Percentiles rank a stretch among this genome's conserved stretches.
Evolutionary conservation across 2,329 filamentous ascomycete genomes (phyloP).

Genomic region (Thielaviopsis musarum): DNA sequence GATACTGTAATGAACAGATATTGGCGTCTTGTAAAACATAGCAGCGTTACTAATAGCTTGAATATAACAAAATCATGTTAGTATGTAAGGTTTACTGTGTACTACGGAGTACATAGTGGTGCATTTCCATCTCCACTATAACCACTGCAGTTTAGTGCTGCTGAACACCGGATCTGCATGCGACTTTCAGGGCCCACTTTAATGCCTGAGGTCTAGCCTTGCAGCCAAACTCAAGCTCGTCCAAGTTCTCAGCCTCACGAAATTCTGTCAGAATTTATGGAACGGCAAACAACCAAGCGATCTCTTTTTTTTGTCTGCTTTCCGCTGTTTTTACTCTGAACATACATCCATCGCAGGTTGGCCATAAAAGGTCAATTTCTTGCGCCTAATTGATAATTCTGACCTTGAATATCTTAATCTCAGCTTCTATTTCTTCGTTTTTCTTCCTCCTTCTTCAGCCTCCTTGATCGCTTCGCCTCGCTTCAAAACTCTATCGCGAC

Average conservation of each 20-base stretch:
- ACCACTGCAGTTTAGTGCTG: too few species aligned
- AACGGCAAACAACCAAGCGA: background rate
- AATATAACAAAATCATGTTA: background rate
- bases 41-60: background rate
- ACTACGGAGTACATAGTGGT: background rate
- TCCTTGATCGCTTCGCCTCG: background rate
- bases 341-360: background rate
- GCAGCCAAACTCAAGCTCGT: background rate
- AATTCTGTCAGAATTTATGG: background rate
- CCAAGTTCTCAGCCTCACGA: background rate
- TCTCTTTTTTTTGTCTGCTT: background rate
- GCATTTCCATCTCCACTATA: too few species aligned
- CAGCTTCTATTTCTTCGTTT: background rate
- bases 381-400: background rate
- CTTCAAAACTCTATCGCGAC: background rate
- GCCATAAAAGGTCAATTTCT: background rate
- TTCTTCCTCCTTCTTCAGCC: background rate
- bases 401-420: background rate
- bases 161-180: background rate
- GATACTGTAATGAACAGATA: background rate
- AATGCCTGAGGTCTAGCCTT: background rate
- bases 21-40: background rate
- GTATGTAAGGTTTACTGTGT: too few species aligned
- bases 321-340: background rate
- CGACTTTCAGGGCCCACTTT: constrained; percentile 8